Percentiles rank a stretch among this genome's conserved stretches.
These are phyloP conservation scores for Metschnikowia chrysomelidarum DNA, from an alignment of 805 yeast genomes.

Conservation along the genomic window DNA sequence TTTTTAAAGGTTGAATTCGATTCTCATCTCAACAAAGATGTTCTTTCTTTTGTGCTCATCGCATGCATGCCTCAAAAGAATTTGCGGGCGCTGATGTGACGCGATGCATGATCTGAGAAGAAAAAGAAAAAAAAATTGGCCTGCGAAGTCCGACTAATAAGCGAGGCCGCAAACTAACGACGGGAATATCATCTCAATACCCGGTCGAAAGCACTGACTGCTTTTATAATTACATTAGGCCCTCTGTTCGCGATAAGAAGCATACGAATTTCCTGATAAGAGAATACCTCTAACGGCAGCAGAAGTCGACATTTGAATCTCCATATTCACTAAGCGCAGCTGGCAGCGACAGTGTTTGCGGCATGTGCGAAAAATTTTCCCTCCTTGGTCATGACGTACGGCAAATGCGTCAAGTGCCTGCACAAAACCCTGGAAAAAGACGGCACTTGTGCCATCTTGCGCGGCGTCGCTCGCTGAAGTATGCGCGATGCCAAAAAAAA, in stretches of 20 bases:
- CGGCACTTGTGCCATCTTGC: slow-evolving; percentile 5
- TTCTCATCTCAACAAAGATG: neutral
- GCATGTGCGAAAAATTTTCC: slow-evolving; percentile 2
- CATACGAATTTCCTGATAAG: slow-evolving; percentile 3
- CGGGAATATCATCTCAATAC: too few species aligned
- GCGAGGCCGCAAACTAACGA: neutral
- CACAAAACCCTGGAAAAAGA: neutral
- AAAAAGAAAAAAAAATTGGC: neutral
- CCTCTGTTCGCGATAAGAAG: neutral
- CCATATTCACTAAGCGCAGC: slow-evolving; percentile 9
- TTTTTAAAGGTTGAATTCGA: neutral
- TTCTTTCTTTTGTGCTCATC: neutral
- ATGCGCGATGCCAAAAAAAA: too few species aligned
- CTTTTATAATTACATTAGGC: too few species aligned
- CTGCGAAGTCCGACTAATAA: too few species aligned
- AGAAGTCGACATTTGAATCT: slow-evolving; percentile 1
- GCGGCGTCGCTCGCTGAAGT: too few species aligned
- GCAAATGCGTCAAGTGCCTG: slow-evolving; percentile 2
- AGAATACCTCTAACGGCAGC: slow-evolving; percentile 5
- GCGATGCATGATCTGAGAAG: neutral
- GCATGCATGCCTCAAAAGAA: neutral
- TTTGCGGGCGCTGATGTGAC: slow-evolving; percentile 2
- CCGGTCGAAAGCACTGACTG: too few species aligned
- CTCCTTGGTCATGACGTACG: slow-evolving; percentile 2
- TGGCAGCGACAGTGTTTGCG: slow-evolving; percentile 3